Percentiles rank a stretch among this genome's conserved stretches.
phyloP scores from a whole-genome alignment of 371 early-diverging fungal species.

The Capillidium rhysosporum region DNA sequence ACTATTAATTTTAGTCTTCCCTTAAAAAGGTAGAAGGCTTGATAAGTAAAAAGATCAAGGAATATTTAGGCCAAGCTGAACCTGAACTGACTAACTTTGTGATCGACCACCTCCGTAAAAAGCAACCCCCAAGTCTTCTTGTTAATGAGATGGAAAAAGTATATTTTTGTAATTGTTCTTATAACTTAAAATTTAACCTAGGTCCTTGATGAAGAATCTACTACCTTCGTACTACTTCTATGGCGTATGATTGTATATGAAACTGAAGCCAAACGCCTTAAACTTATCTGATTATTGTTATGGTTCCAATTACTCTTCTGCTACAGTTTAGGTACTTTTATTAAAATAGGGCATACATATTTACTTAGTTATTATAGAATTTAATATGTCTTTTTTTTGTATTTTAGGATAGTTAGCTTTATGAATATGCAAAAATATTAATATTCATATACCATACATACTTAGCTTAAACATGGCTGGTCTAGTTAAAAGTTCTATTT shows the following conservation, averaged over 20 bases:
- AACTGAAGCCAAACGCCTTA: conserved; percentile 40
- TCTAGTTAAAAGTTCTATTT: no score
- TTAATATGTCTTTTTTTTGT: no score
- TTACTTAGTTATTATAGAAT: no score
- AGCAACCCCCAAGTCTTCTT: conserved; percentile 27
- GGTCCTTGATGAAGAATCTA: conserved; percentile 66
- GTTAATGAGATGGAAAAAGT: conserved; percentile 49
- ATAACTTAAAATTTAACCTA: conserved; percentile 10
- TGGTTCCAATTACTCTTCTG: no score
- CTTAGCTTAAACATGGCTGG: no score
- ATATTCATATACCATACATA: no score
- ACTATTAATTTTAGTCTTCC: background rate
- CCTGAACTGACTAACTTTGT: conserved; percentile 48
- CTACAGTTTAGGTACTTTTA: no score
- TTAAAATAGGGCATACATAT: no score
- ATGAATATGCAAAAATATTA: no score
- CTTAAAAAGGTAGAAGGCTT: conserved; percentile 41
- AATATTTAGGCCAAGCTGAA: conserved; percentile 49
- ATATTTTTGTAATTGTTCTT: conserved; percentile 9
- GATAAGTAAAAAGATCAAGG: conserved; percentile 52
- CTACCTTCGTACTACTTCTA: conserved; percentile 56
- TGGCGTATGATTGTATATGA: conserved; percentile 76
- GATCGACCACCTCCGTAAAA: conserved; percentile 32
- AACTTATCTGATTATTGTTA: conserved; percentile 6
- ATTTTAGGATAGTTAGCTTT: no score